A percentile compares a stretch with the other conserved stretches of the same genome.
Evolutionary conservation across 768 basidiomycete species (phyloP).

Genomic region (Kwoniella sp.): DNA sequence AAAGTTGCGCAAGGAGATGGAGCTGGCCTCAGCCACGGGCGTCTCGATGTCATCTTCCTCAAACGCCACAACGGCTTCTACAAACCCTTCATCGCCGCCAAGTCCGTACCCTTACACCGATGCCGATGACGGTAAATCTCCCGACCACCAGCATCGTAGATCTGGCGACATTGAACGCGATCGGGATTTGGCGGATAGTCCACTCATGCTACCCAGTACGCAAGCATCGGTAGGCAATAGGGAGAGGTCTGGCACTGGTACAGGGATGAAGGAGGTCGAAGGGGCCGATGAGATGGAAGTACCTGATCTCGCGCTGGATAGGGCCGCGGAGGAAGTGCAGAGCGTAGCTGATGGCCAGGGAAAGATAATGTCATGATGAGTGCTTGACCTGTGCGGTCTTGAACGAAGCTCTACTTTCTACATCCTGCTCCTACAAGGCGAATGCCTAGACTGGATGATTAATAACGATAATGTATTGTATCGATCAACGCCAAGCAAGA

Average conservation of each 20-base stretch:
- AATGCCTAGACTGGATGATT: no score
- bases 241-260: background rate
- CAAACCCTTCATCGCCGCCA: conserved; percentile 23
- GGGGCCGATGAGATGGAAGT: conserved; percentile 35
- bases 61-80: conserved; percentile 15
- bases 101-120: conserved; percentile 20
- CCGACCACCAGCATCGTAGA: background rate
- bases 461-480: no score
- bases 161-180: background rate
- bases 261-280: conserved; percentile 13
- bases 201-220: conserved; percentile 41
- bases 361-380: conserved; percentile 1
- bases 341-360: conserved; percentile 16
- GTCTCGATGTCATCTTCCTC: conserved; percentile 16
- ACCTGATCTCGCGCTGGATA: conserved; percentile 37
- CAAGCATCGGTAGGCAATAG: background rate
- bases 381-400: no score
- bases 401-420: no score
- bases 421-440: no score
- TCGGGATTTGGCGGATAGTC: conserved; percentile 40
- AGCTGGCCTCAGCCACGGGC: conserved; percentile 60
- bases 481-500: no score
- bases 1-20: conserved; percentile 83
- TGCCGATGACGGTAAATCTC: conserved; percentile 2
- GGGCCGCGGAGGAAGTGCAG: conserved; percentile 29